Evolutionary conservation across 257 asterid species (phyloP).

Genomic region (Cordia subcordata): DNA sequence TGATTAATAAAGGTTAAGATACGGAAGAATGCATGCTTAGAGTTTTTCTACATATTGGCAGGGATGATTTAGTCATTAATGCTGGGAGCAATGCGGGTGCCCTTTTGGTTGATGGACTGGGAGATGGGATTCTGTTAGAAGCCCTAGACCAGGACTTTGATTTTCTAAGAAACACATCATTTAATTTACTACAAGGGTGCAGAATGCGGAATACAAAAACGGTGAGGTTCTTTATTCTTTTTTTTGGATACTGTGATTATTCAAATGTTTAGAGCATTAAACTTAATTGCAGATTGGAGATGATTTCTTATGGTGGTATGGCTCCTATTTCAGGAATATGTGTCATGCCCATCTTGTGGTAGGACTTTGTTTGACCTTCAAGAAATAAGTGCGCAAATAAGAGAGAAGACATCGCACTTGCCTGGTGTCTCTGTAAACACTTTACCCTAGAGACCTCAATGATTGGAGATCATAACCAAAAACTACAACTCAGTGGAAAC

Average conservation of each 20-base stretch:
- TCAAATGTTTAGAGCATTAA: not conserved
- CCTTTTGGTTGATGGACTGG: constrained; percentile 94
- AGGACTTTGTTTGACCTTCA: constrained; percentile 96
- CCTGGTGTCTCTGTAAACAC: constrained; percentile 95
- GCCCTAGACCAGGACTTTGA: constrained; percentile 84
- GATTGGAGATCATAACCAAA: not conserved
- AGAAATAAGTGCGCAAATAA: constrained; percentile 90
- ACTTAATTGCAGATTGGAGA: not conserved
- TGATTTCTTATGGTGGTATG: constrained; percentile 2
- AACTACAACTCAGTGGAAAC: not conserved
- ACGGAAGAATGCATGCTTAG: constrained; percentile 12
- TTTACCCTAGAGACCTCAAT: constrained; percentile 10
- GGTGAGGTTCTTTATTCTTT: constrained; percentile 34
- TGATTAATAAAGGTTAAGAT: constrained; percentile 8
- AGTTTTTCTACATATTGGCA: constrained; percentile 19
- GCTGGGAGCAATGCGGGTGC: constrained; percentile 91
- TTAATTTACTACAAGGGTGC: constrained; percentile 97
- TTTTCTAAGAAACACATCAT: constrained; percentile 81
- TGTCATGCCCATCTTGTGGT: constrained; percentile 99
- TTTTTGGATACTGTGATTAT: constrained; percentile 3
- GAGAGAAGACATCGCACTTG: constrained; percentile 92
- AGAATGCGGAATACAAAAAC: constrained; percentile 99
- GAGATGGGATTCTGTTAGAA: constrained; percentile 89
- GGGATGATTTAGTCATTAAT: constrained; percentile 91
- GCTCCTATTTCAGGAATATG: constrained; percentile 67